Evolutionary conservation across 768 basidiomycete genomes (phyloP), one percentile per base, ranked within the genome.

Genomic region (Scleroderma bovista): DNA sequence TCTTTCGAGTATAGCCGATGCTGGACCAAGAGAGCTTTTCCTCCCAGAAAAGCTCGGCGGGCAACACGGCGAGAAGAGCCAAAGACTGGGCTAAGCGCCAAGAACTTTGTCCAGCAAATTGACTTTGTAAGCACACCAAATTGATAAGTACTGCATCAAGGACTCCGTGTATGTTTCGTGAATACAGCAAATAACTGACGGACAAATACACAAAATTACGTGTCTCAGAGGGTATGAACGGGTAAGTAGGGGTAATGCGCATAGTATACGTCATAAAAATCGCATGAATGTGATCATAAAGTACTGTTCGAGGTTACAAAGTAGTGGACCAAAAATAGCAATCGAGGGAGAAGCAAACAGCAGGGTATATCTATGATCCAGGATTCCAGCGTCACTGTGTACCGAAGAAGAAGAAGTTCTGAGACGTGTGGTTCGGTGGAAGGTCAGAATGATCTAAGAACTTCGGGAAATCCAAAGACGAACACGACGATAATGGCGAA

Each of bases 401-500:
- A 26, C 47, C 33, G 39, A 67, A 53, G 15, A 52, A n/a, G 38
- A 56, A 48, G 8, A 44, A 34, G 13, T 53, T 53, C 20, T 60
- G 53, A 3, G 54, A 43, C 51, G 26, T 38, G 37, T 51, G 47
- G 29, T 40, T 48, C 16, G 45, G 23, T 17, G 48, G 47, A 24
- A 57, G 51, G 7, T 47, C 24, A 34, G 44, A 51, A n/a, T 57
- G 50, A 16, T 57, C 51, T 22, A 48, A 29, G 3, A 48, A 51
- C 42, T 51, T 42, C 23, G 44, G 23, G 22, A 47, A 23, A 50
- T 56, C 54, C 7, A 63, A 44, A 19, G 49, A 15, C 41, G 58
- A 58, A 51, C 60, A 56, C 17, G 48, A 54, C 29, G 69, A 66
- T 20, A 55, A 53, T 33, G 63, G 61, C 6, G 62, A 60, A 41